Evolutionary conservation across 306 rosid species (phyloP), one percentile per base, ranked within the genome.

Genomic region (Abrus precatorius): DNA sequence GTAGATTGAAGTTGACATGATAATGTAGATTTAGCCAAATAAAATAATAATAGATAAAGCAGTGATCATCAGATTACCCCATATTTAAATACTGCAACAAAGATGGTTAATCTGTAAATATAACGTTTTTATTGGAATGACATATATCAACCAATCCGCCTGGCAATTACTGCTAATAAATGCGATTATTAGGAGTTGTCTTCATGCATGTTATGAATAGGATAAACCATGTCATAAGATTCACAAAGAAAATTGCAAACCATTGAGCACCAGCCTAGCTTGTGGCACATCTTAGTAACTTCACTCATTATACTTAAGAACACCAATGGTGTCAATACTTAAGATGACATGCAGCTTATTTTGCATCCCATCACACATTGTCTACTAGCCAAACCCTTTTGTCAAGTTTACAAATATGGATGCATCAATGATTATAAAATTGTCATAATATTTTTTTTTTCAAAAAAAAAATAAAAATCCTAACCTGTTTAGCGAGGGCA

Each of bases 401-500:
- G 3, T 45, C 36, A 50, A 30, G 66, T 30, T 45, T 29, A 44
- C 40, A 53, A 59, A 67, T 3, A 83, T 0, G 44, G 74, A 29
- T 50, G 14, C 60, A 20, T 20, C 20, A 20, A 20, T 20, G 0
- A 20, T 20, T 20, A 20, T 20, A 20, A 20, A 20, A 20, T 20
- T 20, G 20, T 20, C 20, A 20, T 20, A 20, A 20, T 20, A 20
- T 0, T 20, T 20, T 20, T 20, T 20, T 20, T 20, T 20, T 20
- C 20, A 20, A 20, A 20, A 20, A 20, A 20, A 20, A 20, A 20
- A 20, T n/a, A 20, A 20, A 20, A 20, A 20, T 20, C 20, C 76
- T 12, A 78, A 95, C 99, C 97, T 83, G 85, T 82, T 61, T 86
- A 44, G 97, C 99, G 66, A 92, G 92, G 64, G 97, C 89, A 45